Percentiles rank a stretch among this genome's conserved stretches.
Conservation (phyloP, 202 grass and related monocot species). For the Carex arenaria region DNA sequence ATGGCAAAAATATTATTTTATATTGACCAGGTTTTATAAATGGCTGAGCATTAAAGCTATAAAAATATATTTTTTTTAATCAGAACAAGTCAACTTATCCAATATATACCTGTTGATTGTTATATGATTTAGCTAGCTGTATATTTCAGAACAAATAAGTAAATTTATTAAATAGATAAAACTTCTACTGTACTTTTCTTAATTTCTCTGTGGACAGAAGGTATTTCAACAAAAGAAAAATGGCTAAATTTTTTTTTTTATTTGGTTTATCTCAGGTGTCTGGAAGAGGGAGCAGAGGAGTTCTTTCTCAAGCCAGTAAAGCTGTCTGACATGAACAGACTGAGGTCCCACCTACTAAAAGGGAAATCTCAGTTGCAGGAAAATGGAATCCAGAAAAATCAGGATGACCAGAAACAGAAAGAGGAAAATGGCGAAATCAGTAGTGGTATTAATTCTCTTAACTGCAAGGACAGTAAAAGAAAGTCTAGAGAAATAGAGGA, state of each 20-base stretch:
- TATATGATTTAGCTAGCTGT: neutral
- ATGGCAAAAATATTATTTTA: neutral
- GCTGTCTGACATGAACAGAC: constrained; percentile 78
- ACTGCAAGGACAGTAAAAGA: constrained; percentile 35
- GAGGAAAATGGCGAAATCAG: constrained; percentile 1
- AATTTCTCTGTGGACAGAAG: neutral
- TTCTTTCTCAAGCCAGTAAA: constrained; percentile 96
- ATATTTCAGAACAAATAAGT: neutral
- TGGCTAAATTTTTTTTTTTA: neutral
- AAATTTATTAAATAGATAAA: neutral
- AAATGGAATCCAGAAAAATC: neutral
- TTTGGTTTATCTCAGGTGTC: constrained; percentile 50
- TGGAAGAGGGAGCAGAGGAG: constrained; percentile 92
- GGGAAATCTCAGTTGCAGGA: constrained; percentile 29
- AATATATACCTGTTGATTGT: neutral
- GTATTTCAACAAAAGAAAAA: neutral
- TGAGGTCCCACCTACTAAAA: constrained; percentile 68
- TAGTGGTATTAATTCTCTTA: neutral
- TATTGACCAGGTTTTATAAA: neutral
- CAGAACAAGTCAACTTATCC: neutral
- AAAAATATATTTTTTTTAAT: neutral
- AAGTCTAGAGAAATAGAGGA: constrained; percentile 52
- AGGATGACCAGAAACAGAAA: neutral
- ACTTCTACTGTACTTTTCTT: neutral
- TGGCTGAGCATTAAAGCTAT: neutral